Base-by-base conservation (phyloP, 768 basidiomycete species). In the Pleurotus tuber-regium region DNA sequence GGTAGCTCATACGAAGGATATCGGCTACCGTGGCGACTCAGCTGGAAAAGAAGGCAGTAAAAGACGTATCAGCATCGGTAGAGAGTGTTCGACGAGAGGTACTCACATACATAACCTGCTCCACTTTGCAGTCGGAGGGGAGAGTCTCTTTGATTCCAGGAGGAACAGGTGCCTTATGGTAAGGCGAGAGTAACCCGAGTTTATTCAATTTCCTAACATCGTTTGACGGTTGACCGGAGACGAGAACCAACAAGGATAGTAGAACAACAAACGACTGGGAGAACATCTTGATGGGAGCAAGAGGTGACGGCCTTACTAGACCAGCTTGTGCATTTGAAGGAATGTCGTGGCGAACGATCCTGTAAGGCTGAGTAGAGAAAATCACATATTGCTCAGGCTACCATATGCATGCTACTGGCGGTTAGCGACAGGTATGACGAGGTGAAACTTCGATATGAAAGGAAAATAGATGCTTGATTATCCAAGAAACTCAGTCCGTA, bases 21-120 rank as follows among this genome's bases (percentile, higher is more conserved):
- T n/a, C 46, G 14, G 6, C 29, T 35, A 30, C 46, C 46, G 30
- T 48, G 46, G 23, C 46, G 46, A 19, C 46, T 35, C 30, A 48
- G 31, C 46, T 48, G 23, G 29, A 16, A n/a, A 11, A 10, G 6
- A 16, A 5, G 4, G 28, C 8, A 48, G 8, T 40, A 2, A 38
- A 23, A 1, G 23, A 11, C 18, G 5, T 36, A 23, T 14, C 9
- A 19, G 14, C 14, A 18, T n/a, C n/a, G n/a, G n/a, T 4, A 6
- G 4, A 4, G 11, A 36, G 23, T 11, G 18, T 8, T 18, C 19
- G 7, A 19, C 19, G 14, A 4, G 29, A 3, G 9, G 3, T 10
- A 48, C 46, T 48, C 7, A 48, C 46, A 48, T 33, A 35, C 46
- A 48, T 48, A 14, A 48, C 31, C n/a, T 48, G 46, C 7, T 48